Evolutionary conservation across 495 filamentous ascomycete species (phyloP).

Genomic region (Lentithecium fluviatile): DNA sequence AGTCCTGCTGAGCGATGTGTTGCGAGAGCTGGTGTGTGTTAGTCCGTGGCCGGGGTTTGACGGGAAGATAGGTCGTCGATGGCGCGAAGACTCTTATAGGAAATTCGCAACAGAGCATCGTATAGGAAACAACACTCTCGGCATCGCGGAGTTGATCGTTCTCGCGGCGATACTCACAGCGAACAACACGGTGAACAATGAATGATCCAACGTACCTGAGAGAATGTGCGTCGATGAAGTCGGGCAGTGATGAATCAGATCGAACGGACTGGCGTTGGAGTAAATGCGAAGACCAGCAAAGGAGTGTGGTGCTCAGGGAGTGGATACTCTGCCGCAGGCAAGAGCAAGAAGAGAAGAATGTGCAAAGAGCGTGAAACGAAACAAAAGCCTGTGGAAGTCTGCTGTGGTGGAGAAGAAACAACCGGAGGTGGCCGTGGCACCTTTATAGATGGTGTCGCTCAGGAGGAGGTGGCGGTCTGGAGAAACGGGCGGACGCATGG

Average conservation of each 20-base stretch:
- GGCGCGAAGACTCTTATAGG: not conserved
- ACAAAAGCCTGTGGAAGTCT: constrained; percentile 19
- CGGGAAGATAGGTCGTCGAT: not conserved
- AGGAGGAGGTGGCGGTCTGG: constrained; percentile 10
- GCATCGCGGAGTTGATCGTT: no score
- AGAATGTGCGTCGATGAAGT: constrained; percentile 3
- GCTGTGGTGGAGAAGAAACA: constrained; percentile 25
- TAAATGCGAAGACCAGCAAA: constrained; percentile 29
- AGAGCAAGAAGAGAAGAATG: constrained; percentile 27
- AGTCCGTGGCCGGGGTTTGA: not conserved
- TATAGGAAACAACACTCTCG: no score
- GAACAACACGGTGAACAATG: no score
- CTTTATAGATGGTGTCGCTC: constrained; percentile 21
- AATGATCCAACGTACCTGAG: no score
- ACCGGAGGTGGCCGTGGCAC: not conserved
- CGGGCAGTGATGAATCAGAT: not conserved
- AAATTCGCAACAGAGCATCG: no score
- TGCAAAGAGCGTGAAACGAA: constrained; percentile 22
- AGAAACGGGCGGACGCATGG: constrained; percentile 9
- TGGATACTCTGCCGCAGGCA: constrained; percentile 36
- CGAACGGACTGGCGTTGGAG: constrained; percentile 14
- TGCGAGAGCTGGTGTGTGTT: not conserved
- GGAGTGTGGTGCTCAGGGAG: constrained; percentile 16
- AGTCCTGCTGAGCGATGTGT: constrained; percentile 36
- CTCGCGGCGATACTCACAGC: no score